Percentiles rank a stretch among this genome's conserved stretches.
Evolutionary conservation across 208 protist species (phyloP).

Genomic region (Leishmania lainsoni): DNA sequence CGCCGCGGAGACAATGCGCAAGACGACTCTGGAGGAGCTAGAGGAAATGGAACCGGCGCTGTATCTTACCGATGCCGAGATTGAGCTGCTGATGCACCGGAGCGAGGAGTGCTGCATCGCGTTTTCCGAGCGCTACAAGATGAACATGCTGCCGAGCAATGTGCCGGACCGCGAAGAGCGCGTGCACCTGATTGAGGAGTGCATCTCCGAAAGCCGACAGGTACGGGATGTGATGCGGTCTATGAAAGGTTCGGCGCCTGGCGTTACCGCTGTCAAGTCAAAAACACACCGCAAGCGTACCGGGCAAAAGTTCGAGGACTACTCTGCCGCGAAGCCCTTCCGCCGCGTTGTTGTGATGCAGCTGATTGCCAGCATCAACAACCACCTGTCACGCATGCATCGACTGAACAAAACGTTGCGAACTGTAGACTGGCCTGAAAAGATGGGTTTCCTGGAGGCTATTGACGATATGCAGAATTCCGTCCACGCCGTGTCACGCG

Average conservation of each 20-base stretch:
- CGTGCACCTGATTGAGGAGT: slow-evolving; percentile 72
- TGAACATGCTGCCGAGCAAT: slow-evolving; percentile 62
- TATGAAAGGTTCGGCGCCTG: slow-evolving; percentile 75
- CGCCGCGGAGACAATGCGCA: slow-evolving; percentile 41
- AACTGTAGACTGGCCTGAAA: slow-evolving; percentile 81
- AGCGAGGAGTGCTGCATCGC: slow-evolving; percentile 67
- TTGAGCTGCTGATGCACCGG: slow-evolving; percentile 61
- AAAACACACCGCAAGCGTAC: slow-evolving; percentile 72
- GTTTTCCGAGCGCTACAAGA: slow-evolving; percentile 69
- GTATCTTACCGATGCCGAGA: slow-evolving; percentile 78
- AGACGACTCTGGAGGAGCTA: slow-evolving; percentile 68
- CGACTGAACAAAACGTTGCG: slow-evolving; percentile 70
- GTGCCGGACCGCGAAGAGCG: slow-evolving; percentile 77
- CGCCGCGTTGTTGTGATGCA: slow-evolving; percentile 73
- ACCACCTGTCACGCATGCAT: slow-evolving; percentile 59
- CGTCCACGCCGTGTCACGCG: slow-evolving; percentile 43
- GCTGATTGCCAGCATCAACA: slow-evolving; percentile 57
- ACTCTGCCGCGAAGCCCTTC: slow-evolving; percentile 87
- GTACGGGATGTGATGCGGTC: slow-evolving; percentile 79
- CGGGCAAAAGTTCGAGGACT: slow-evolving; percentile 88
- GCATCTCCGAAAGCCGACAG: slow-evolving; percentile 80
- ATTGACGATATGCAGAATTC: slow-evolving; percentile 58
- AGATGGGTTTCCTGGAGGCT: slow-evolving; percentile 61
- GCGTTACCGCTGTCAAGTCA: slow-evolving; percentile 76
- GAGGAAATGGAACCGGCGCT: slow-evolving; percentile 83